Evolutionary conservation across 2,329 filamentous ascomycete genomes (phyloP).

Genomic region (Ophiobolus disseminans): DNA sequence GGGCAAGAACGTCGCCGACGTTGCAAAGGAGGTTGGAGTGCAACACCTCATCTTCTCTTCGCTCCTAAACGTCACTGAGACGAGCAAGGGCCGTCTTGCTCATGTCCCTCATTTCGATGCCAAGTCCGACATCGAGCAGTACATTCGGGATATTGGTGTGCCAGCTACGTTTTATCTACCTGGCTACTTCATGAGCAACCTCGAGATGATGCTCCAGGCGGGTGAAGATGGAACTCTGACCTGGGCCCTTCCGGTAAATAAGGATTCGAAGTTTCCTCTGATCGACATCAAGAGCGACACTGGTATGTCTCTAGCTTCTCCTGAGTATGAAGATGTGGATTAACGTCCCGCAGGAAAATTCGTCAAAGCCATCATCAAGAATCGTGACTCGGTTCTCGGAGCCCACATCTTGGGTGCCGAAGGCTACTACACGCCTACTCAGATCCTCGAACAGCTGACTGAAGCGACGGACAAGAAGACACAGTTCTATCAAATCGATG

Average conservation of each 20-base stretch:
- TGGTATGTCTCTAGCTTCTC: conserved; percentile 44
- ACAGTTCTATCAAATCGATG: conserved; percentile 9
- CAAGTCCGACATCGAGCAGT: conserved; percentile 63
- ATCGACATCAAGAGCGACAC: conserved; percentile 54
- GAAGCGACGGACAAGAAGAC: conserved; percentile 29
- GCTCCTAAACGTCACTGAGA: conserved; percentile 23
- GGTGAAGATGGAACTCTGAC: conserved; percentile 25
- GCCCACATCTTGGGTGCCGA: conserved; percentile 54
- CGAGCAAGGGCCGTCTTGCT: conserved; percentile 41
- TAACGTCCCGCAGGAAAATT: conserved; percentile 43
- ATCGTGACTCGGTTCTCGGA: conserved; percentile 41
- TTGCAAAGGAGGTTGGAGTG: conserved; percentile 21
- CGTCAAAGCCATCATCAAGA: conserved; percentile 27
- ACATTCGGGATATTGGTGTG: conserved; percentile 55
- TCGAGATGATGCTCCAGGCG: conserved; percentile 29
- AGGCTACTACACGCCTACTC: conserved; percentile 32
- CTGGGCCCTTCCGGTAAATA: conserved; percentile 12
- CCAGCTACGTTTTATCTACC: conserved; percentile 58
- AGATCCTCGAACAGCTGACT: conserved; percentile 47
- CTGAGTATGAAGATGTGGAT: conserved; percentile 14
- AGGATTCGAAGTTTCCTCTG: conserved; percentile 47
- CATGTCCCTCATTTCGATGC: conserved; percentile 61
- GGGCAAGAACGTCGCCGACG: conserved; percentile 30
- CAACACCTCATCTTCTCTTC: conserved; percentile 32
- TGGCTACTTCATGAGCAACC: conserved; percentile 63